Evolutionary conservation across 305 asterid genomes (phyloP).

Genomic region (Ilex paraguariensis): DNA sequence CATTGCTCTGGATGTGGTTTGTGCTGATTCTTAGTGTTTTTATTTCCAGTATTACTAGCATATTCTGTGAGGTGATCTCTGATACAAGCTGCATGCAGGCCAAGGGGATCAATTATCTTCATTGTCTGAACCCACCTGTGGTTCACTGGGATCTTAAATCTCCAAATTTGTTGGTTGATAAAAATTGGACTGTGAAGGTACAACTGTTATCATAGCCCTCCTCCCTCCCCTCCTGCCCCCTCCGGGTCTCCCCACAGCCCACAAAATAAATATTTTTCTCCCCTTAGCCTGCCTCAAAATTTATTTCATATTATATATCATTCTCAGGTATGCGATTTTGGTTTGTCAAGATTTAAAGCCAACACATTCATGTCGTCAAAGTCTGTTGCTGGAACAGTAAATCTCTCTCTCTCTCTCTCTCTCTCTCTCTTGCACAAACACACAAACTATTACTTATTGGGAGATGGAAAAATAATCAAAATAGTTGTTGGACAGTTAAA

Average conservation of each 20-base stretch:
- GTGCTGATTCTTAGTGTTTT: conserved; percentile 18
- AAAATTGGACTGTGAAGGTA: conserved; percentile 93
- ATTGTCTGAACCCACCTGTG: conserved; percentile 73
- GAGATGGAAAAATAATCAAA: no score
- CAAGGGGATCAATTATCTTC: conserved; percentile 93
- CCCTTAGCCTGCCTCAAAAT: background rate
- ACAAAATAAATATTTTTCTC: no score
- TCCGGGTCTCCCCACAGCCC: no score
- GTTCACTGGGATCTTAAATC: conserved; percentile 96
- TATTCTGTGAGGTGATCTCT: conserved; percentile 10
- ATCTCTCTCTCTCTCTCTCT: conserved; percentile 20
- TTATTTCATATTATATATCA: background rate
- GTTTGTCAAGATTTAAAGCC: conserved; percentile 87
- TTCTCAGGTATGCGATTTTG: conserved; percentile 86
- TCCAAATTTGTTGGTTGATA: conserved; percentile 89
- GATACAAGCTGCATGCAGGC: conserved; percentile 45
- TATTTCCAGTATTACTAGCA: background rate
- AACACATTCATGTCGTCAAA: conserved; percentile 87
- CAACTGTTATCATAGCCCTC: background rate
- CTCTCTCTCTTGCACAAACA: conserved; percentile 7
- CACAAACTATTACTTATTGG: background rate
- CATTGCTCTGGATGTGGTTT: conserved; percentile 92
- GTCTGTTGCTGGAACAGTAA: conserved; percentile 92
- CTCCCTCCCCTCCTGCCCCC: background rate
- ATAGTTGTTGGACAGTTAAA: no score